These are phyloP conservation scores for Ceratocystis variospora DNA, from an alignment of 2,329 filamentous ascomycete genomes.

Conservation along the genomic window DNA sequence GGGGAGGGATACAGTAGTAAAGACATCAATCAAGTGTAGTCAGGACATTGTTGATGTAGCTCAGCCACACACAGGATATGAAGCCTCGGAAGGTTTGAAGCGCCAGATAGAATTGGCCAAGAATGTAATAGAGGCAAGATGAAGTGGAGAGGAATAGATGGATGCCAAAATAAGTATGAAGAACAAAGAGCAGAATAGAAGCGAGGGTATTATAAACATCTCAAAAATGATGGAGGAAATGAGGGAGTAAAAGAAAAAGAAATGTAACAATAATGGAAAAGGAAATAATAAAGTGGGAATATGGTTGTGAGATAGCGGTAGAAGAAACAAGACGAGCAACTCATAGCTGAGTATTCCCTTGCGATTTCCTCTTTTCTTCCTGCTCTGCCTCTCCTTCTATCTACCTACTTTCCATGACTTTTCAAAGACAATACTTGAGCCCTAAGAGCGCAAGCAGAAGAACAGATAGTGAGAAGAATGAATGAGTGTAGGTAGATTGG, in stretches of 20 bases:
- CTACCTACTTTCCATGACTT: not conserved
- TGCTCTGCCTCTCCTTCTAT: not conserved
- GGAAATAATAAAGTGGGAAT: not conserved
- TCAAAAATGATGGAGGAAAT: constrained; percentile 2
- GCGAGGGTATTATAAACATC: not conserved
- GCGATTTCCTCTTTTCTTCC: not conserved
- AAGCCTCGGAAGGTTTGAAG: not conserved
- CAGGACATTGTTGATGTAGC: not conserved
- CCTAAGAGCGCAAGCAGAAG: not conserved
- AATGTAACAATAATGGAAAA: not conserved
- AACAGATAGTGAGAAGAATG: not conserved
- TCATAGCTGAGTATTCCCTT: not conserved
- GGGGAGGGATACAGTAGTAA: not conserved
- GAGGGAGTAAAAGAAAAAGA: not conserved
- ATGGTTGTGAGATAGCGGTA: not conserved
- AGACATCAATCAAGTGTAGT: not conserved
- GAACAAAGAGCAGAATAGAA: not conserved
- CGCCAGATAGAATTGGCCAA: not conserved
- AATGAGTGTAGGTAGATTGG: constrained; percentile 3
- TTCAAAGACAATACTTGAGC: not conserved
- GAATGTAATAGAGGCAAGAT: not conserved
- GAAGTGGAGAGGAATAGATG: not conserved
- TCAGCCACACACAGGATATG: not conserved
- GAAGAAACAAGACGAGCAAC: not conserved
- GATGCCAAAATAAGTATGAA: not conserved